Conservation (phyloP, 1,139 yeast species). For the Chernovozyma sophiae-reginae region DNA sequence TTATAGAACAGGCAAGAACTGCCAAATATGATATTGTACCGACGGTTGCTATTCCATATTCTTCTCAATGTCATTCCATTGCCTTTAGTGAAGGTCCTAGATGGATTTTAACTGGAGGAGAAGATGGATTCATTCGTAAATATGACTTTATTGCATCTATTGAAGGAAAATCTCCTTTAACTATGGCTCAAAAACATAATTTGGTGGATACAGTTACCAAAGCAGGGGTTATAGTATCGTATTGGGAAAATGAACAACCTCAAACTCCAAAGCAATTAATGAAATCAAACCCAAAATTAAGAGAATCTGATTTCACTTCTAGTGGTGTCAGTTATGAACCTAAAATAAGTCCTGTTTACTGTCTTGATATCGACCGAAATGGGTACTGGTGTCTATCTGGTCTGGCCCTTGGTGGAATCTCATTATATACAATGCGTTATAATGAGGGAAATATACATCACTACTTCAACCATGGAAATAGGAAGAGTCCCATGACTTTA, state of each 20-base stretch:
- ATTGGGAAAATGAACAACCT: constrained; percentile 97
- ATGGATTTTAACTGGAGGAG: constrained; percentile 93
- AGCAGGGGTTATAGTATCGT: constrained; percentile 78
- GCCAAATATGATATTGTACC: constrained; percentile 62
- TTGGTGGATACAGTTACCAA: constrained; percentile 79
- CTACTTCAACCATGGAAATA: constrained; percentile 50
- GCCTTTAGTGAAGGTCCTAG: constrained; percentile 79
- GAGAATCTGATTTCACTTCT: constrained; percentile 37
- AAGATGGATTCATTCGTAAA: constrained; percentile 89
- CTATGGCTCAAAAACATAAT: constrained; percentile 89
- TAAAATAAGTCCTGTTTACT: constrained; percentile 74
- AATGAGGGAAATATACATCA: constrained; percentile 81
- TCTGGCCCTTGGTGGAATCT: constrained; percentile 77
- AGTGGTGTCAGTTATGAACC: constrained; percentile 57
- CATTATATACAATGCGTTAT: constrained; percentile 76
- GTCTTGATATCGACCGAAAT: constrained; percentile 78
- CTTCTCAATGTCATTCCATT: constrained; percentile 68
- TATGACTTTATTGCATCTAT: constrained; percentile 83
- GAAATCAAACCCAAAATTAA: constrained; percentile 40
- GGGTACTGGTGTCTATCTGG: constrained; percentile 88
- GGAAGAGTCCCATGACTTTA: constrained; percentile 9
- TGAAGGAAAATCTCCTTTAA: constrained; percentile 84
- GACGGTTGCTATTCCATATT: constrained; percentile 68
- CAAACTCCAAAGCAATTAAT: constrained; percentile 39
- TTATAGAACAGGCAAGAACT: constrained; percentile 37